Evolutionary conservation across 2,329 filamentous ascomycete genomes (phyloP).

Genomic region (Cercospora brassicicola): DNA sequence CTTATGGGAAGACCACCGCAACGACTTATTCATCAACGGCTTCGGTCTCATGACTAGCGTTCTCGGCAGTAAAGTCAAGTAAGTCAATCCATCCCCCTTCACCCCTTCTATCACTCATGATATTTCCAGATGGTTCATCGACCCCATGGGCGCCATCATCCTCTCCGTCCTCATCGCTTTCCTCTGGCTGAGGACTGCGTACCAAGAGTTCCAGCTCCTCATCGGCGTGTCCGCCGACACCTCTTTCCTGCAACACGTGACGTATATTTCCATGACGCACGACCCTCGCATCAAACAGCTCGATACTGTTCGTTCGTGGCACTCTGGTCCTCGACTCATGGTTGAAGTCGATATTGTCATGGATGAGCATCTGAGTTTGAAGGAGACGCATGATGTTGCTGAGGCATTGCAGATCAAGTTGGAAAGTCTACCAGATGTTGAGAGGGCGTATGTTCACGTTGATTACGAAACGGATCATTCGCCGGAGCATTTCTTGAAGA

Average conservation of each 20-base stretch:
- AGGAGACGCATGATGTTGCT: slow-evolving; percentile 85
- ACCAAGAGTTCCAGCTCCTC: slow-evolving; percentile 83
- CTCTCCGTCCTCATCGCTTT: slow-evolving; percentile 74
- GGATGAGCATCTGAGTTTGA: slow-evolving; percentile 70
- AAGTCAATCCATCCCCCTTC: slow-evolving; percentile 3
- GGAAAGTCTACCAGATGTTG: slow-evolving; percentile 86
- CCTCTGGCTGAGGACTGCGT: slow-evolving; percentile 84
- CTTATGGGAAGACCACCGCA: slow-evolving; percentile 94
- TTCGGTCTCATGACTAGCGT: slow-evolving; percentile 81
- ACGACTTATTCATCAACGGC: slow-evolving; percentile 97
- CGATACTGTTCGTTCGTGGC: slow-evolving; percentile 92
- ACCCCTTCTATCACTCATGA: background rate
- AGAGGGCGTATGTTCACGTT: slow-evolving; percentile 93
- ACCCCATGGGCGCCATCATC: slow-evolving; percentile 85
- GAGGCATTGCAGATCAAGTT: slow-evolving; percentile 93
- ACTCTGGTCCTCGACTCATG: slow-evolving; percentile 82
- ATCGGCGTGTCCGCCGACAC: slow-evolving; percentile 86
- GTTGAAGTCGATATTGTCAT: slow-evolving; percentile 97
- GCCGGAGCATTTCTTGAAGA: slow-evolving; percentile 75
- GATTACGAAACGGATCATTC: slow-evolving; percentile 97
- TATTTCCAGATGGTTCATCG: slow-evolving; percentile 75
- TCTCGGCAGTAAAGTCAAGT: slow-evolving; percentile 76
- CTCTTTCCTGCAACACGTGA: slow-evolving; percentile 87
- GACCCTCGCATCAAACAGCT: slow-evolving; percentile 78
- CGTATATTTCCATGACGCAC: slow-evolving; percentile 92